Evolutionary conservation across 2,329 filamentous ascomycete genomes (phyloP).

Genomic region (Fonsecaea multimorphosa): DNA sequence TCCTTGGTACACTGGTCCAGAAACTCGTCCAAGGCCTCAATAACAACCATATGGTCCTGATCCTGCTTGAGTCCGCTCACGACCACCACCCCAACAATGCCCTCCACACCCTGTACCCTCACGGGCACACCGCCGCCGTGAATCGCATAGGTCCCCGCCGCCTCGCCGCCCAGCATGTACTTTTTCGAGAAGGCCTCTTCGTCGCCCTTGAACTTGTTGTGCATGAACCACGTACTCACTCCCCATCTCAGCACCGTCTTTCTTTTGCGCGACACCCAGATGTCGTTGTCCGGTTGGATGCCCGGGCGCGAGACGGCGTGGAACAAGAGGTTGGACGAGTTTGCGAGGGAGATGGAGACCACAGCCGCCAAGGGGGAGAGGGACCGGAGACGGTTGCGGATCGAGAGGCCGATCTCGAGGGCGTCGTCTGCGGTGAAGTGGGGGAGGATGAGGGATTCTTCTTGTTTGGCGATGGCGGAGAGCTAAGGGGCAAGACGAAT

Average conservation of each 20-base stretch:
- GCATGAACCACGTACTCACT: conserved; percentile 72
- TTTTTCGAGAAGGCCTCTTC: conserved; percentile 69
- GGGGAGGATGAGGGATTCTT: conserved; percentile 42
- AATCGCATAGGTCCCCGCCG: conserved; percentile 70
- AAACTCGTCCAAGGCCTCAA: conserved; percentile 69
- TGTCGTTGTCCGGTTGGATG: conserved; percentile 72
- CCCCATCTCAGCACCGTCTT: conserved; percentile 75
- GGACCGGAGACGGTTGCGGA: conserved; percentile 48
- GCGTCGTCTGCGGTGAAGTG: conserved; percentile 50
- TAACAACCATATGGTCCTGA: conserved; percentile 77
- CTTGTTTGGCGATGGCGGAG: conserved; percentile 31
- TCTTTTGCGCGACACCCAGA: conserved; percentile 73
- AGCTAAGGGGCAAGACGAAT: conserved; percentile 22
- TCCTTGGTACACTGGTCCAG: conserved; percentile 37
- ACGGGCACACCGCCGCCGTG: conserved; percentile 79
- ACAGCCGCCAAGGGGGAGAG: conserved; percentile 47
- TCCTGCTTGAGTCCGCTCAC: conserved; percentile 78
- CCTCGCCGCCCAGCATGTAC: conserved; percentile 64
- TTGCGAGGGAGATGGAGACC: conserved; percentile 49
- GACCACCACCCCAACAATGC: conserved; percentile 71
- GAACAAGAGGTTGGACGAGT: conserved; percentile 67
- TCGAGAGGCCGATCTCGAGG: conserved; percentile 47
- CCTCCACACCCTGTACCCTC: conserved; percentile 74
- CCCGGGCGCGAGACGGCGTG: conserved; percentile 71
- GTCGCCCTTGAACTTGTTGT: conserved; percentile 69